Evolutionary conservation across 2,329 filamentous ascomycete genomes (phyloP).

Genomic region (Diaporthe eres): DNA sequence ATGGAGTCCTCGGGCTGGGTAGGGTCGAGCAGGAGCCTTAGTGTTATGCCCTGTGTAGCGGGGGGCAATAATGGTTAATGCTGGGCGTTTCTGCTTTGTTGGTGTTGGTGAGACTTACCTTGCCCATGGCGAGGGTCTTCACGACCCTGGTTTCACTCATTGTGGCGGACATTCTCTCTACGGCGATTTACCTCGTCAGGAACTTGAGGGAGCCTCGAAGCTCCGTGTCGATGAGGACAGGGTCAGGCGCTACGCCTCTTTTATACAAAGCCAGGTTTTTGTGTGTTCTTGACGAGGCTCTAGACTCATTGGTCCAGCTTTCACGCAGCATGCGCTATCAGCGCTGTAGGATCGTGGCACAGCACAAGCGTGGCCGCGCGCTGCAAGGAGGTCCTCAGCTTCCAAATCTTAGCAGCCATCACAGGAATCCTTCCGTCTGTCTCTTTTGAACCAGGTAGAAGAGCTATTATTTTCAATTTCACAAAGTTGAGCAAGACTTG

Average conservation of each 20-base stretch:
- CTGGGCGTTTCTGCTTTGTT: neutral
- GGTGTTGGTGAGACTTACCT: neutral
- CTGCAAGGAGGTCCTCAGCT: too few species aligned
- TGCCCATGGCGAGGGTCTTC: slow-evolving; percentile 29
- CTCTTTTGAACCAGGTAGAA: too few species aligned
- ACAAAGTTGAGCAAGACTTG: too few species aligned
- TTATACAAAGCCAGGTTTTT: neutral
- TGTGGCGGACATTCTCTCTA: neutral
- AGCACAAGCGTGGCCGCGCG: neutral
- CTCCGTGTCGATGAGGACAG: too few species aligned
- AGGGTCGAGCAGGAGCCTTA: slow-evolving; percentile 19
- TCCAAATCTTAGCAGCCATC: too few species aligned
- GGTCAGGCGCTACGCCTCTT: neutral
- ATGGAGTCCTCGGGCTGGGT: slow-evolving; percentile 3
- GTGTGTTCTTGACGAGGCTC: neutral
- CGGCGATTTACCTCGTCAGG: too few species aligned
- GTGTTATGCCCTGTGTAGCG: neutral
- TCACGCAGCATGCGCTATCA: neutral
- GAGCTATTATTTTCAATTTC: too few species aligned
- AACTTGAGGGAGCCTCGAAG: neutral
- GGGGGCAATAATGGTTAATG: neutral
- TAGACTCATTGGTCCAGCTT: neutral
- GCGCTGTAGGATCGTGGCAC: neutral
- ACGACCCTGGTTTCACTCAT: slow-evolving; percentile 24
- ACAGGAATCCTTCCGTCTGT: too few species aligned